Conservation (phyloP, 2,329 filamentous ascomycete genomes). For the Colletotrichum plurivorum region DNA sequence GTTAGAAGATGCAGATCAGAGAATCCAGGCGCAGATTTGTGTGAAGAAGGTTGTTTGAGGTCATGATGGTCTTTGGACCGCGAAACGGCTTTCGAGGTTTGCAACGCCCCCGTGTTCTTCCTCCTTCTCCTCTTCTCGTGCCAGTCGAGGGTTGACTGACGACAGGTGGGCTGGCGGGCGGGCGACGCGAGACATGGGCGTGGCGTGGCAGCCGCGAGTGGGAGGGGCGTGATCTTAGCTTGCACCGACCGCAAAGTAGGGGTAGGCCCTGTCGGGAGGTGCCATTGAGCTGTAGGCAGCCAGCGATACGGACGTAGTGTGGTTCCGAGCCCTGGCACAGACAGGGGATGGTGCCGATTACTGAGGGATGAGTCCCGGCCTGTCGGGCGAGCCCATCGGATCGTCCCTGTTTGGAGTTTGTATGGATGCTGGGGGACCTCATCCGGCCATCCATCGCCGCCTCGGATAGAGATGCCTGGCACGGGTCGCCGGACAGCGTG, state of each 20-base stretch:
- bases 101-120: background rate
- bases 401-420: slow-evolving; percentile 27
- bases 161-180: background rate
- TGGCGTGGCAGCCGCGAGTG: background rate
- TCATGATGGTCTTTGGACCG: background rate
- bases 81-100: slow-evolving; percentile 1
- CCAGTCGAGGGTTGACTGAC: background rate
- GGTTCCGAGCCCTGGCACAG: slow-evolving; percentile 34
- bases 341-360: slow-evolving; percentile 33
- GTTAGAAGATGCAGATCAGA: background rate
- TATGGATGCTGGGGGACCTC: slow-evolving; percentile 17
- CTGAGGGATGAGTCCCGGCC: slow-evolving; percentile 28
- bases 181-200: background rate
- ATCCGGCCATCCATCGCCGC: slow-evolving; percentile 2
- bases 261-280: slow-evolving; percentile 26
- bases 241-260: background rate
- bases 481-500: background rate
- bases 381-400: slow-evolving; percentile 29
- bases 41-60: background rate
- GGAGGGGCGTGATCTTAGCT: slow-evolving; percentile 19
- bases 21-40: background rate
- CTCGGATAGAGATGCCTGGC: slow-evolving; percentile 16
- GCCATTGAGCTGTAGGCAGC: slow-evolving; percentile 36
- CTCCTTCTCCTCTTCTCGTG: background rate
- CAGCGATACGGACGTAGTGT: slow-evolving; percentile 36